Evolutionary conservation across 192 early-diverging fungal species (phyloP).

Genomic region (Coemansia sp.): DNA sequence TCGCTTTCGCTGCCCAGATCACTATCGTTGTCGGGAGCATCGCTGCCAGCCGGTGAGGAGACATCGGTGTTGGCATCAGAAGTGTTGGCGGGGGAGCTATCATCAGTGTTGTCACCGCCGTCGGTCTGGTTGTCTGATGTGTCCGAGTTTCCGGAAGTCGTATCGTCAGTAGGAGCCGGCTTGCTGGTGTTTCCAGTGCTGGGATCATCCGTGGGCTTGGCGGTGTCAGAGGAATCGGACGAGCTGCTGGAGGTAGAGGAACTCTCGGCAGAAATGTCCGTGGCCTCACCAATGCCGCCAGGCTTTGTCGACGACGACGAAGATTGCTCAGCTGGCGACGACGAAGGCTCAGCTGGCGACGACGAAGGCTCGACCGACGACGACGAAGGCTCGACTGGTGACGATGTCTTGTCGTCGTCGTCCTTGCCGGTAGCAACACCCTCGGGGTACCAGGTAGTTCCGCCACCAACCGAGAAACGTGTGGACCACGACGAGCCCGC

Average conservation of each 20-base stretch:
- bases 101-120: slow-evolving; percentile 1
- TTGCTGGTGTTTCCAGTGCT: slow-evolving; percentile 1
- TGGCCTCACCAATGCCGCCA: slow-evolving; percentile 20
- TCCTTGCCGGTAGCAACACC: slow-evolving; percentile 51
- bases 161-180: neutral
- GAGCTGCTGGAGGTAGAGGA: neutral
- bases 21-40: neutral
- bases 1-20: slow-evolving; percentile 5
- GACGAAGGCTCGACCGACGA: neutral
- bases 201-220: neutral
- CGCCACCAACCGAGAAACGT: slow-evolving; percentile 49
- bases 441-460: slow-evolving; percentile 48
- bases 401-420: neutral
- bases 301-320: neutral
- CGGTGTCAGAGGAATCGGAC: neutral
- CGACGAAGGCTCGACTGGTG: neutral
- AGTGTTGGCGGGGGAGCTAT: neutral
- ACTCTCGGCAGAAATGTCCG: neutral
- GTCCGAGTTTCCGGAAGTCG: slow-evolving; percentile 2
- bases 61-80: neutral
- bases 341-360: neutral
- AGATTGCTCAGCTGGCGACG: neutral
- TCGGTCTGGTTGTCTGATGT: neutral
- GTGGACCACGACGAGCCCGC: slow-evolving; percentile 52
- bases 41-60: neutral